These are phyloP conservation scores for Amaranthus cruentus DNA, from an alignment of 148 eudicot species.

Conservation along the genomic window DNA sequence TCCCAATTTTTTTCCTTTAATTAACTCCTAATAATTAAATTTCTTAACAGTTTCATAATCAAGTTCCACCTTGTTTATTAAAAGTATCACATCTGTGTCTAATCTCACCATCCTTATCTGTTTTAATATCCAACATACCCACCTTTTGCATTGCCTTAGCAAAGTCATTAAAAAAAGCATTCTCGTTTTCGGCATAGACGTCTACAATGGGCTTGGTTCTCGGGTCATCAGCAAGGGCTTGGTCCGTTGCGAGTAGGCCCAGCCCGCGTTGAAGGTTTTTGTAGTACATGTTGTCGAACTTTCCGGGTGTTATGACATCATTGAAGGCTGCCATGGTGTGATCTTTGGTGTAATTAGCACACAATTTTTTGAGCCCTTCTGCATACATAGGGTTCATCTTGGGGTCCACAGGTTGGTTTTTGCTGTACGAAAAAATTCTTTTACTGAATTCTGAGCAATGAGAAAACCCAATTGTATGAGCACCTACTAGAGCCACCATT, in stretches of 20 bases:
- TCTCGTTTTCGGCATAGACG: conserved; percentile 49
- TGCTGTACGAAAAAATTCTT: conserved; percentile 51
- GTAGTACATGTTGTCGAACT: conserved; percentile 70
- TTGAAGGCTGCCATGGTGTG: conserved; percentile 52
- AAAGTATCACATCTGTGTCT: conserved; percentile 53
- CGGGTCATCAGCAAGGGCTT: conserved; percentile 39
- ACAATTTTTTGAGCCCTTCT: conserved; percentile 40
- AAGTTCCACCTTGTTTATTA: conserved; percentile 22
- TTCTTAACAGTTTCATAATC: not conserved
- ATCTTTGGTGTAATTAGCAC: conserved; percentile 56
- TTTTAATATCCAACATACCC: conserved; percentile 37
- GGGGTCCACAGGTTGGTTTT: conserved; percentile 40
- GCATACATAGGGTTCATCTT: conserved; percentile 48
- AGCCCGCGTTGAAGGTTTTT: conserved; percentile 53
- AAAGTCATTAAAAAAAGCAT: conserved; percentile 50
- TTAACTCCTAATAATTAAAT: not conserved
- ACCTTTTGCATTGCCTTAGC: conserved; percentile 54
- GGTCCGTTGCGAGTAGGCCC: conserved; percentile 56
- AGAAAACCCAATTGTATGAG: conserved; percentile 82
- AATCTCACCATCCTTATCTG: conserved; percentile 53
- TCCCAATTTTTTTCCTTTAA: not conserved
- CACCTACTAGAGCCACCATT: conserved; percentile 62
- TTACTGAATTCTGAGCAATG: conserved; percentile 63
- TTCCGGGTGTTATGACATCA: conserved; percentile 67
- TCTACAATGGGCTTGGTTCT: conserved; percentile 60